Base-by-base conservation (phyloP, 768 basidiomycete species). In the Epithele typhae region DNA sequence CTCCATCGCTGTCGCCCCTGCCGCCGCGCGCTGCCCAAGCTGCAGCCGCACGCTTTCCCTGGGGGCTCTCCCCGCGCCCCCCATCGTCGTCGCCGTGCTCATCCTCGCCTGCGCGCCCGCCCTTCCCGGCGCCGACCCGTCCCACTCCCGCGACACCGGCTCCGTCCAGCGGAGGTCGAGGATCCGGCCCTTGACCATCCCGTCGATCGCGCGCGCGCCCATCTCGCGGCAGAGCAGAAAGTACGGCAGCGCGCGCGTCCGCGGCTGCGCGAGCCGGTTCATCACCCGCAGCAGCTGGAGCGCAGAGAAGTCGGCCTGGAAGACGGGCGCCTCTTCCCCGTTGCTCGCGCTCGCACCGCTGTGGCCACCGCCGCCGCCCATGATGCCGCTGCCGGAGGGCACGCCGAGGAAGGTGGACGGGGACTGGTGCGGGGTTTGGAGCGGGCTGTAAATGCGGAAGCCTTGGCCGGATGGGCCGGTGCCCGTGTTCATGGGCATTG, bases 201-300 rank as follows among this genome's bases (percentile, higher is more conserved):
- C 88, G 59, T 92, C 90, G 7, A 92, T 86, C 4, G 86, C 85
- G 8, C 79, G 74, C 37, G 87, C 87, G 3, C 90, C 90, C n/a
- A 92, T 67, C 62, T 92, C 87, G 33, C 87, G 74, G 57, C 88
- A 92, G 12, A 92, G 74, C 51, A 82, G 68, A 64, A 92, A 92
- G 63, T 92, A 92, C 2, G 85, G 77, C 40, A 92, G 69, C 51
- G 82, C 79, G 10, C 70, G 75, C 40, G 79, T 75, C 36, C 77
- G 77, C 1, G 76, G 75, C 54, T 81, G 78, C 23, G 82, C 79
- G 47, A 92, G 72, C 40, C 87, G 78, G 55, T 78, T 79, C 85
- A 90, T 90, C 40, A 92, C 87, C 55, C 81, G 83, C 49, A 92
- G 73, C 12, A 92, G 72, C 56, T 90, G 84, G 73, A 82, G 77